Evolutionary conservation across 176 grass and related monocot species (phyloP), one percentile per base, ranked within the genome.

Genomic region (Eremochloa ophiuroides): DNA sequence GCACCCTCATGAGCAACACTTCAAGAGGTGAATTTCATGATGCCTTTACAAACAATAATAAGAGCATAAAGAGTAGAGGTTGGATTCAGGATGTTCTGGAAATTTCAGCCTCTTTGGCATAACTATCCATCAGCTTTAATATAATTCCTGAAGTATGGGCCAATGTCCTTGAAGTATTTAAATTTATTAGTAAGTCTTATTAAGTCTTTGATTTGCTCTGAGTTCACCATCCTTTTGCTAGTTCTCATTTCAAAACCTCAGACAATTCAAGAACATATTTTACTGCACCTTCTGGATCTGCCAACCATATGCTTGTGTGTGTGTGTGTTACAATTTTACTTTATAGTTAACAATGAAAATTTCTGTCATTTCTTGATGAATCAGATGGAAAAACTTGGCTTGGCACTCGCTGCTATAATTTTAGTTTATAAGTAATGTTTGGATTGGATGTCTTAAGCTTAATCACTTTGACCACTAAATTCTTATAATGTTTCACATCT

Each of bases 361-460:
- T 59, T 26, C 4, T 59, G 53, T 59, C 55, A 58, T 15, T 44
- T 6, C 61, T 16, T 63, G 23, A 8, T 48, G 16, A 20, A 71
- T 41, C 64, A 71, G 69, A 55, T 58, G 17, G 62, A 71, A 72
- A 88, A 72, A 88, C 35, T 43, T 33, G 26, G 55, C 14, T 47
- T 20, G 59, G 63, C 14, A 26, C 40, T 67, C 3, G 5, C 29
- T 79, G 62, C 11, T 38, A 37, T 34, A 53, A 27, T 18, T 47
- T 23, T 76, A 8, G 75, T 75, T 30, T 69, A 33, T 80, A 56
- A 40, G 13, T 62, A 16, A 62, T 47, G 7, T 47, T 30, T 20
- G 41, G 34, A 68, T 7, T 64, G 14, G 17, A 59, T 46, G 27
- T 0, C 10, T 70, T 74, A 20, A 63, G 22, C 51, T 70, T 78